Base-by-base conservation (phyloP, 352 stramenopile genomes). In the Achlya hypogyna region DNA sequence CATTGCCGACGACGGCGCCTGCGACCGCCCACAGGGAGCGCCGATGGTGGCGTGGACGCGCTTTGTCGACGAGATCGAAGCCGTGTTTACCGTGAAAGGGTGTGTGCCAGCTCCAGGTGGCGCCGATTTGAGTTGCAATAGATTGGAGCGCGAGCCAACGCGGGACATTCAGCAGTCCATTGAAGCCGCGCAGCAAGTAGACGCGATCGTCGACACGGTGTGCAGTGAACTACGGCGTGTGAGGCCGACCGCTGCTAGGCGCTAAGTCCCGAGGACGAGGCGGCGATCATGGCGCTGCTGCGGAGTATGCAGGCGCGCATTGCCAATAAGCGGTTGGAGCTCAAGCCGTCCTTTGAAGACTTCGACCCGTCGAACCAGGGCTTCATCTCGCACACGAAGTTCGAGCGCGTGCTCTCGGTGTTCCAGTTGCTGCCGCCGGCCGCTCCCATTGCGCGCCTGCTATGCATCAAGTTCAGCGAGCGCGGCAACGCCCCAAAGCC, bases 21-120 rank as follows among this genome's bases (percentile, higher is more conserved):
- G 22, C 22, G 18, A 49, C 42, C 42, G 42, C 18, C 22, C 42
- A 49, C 6, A 56, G 20, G 81, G 82, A 0, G 72, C 79, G 40
- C 75, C 71, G 42, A 81, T 82, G 58, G 76, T 92, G 34, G 75
- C 78, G 34, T 93, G 85, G 85, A 89, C 86, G 59, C 40, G 70
- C 5, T 91, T 93, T 53, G 85, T 90, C 16, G 81, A 93, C 34
- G 81, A 91, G n/a, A 70, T 93, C 0, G 85, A 93, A 62, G 84
- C 71, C 54, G 78, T 91, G 0, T 93, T 93, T 74, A 92, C 85
- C 0, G 72, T 86, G 10, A 91, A 89, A 52, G 76, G 75, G 60
- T 67, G 47, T 4, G 20, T 35, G 29, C 16, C 1, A 16, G 25
- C 31, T 22, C 16, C n/a, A 1, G 6, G 49, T 35, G 28, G 6